Percentiles rank a stretch among this genome's conserved stretches.
Evolutionary conservation across 371 early-diverging fungal genomes (phyloP).

Genomic region (Mortierella polycephala): DNA sequence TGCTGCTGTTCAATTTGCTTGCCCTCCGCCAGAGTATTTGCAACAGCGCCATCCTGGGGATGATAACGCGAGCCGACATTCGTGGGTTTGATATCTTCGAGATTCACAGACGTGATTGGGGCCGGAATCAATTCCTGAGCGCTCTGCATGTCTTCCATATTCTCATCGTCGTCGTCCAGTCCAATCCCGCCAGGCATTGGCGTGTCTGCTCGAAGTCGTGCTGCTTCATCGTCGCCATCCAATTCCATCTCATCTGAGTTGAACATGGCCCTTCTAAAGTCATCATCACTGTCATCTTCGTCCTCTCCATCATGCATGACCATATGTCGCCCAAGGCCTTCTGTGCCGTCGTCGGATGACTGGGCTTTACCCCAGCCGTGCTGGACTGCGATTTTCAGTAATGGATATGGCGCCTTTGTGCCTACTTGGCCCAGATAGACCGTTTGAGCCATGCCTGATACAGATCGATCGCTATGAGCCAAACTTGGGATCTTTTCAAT

Average conservation of each 20-base stretch:
- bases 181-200: slow-evolving; percentile 55
- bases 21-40: slow-evolving; percentile 1
- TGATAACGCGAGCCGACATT: neutral
- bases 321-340: slow-evolving; percentile 17
- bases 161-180: slow-evolving; percentile 49
- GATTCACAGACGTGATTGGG: slow-evolving; percentile 25
- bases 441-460: slow-evolving; percentile 30
- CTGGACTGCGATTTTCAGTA: slow-evolving; percentile 30
- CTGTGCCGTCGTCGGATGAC: slow-evolving; percentile 4
- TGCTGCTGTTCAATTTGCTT: slow-evolving; percentile 20
- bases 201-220: slow-evolving; percentile 49
- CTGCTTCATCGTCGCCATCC: slow-evolving; percentile 47
- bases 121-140: slow-evolving; percentile 51
- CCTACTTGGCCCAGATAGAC: slow-evolving; percentile 24
- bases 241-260: slow-evolving; percentile 55
- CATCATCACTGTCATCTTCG: slow-evolving; percentile 47
- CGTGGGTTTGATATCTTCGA: slow-evolving; percentile 28
- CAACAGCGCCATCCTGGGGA: neutral
- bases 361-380: slow-evolving; percentile 35
- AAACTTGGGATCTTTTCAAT: slow-evolving; percentile 44
- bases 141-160: slow-evolving; percentile 42
- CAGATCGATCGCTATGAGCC: slow-evolving; percentile 23
- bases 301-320: slow-evolving; percentile 55
- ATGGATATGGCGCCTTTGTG: slow-evolving; percentile 3
- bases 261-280: slow-evolving; percentile 52